Evolutionary conservation across 2,329 filamentous ascomycete genomes (phyloP), one percentile per base, ranked within the genome.

Genomic region (Aspergillus tamarii): DNA sequence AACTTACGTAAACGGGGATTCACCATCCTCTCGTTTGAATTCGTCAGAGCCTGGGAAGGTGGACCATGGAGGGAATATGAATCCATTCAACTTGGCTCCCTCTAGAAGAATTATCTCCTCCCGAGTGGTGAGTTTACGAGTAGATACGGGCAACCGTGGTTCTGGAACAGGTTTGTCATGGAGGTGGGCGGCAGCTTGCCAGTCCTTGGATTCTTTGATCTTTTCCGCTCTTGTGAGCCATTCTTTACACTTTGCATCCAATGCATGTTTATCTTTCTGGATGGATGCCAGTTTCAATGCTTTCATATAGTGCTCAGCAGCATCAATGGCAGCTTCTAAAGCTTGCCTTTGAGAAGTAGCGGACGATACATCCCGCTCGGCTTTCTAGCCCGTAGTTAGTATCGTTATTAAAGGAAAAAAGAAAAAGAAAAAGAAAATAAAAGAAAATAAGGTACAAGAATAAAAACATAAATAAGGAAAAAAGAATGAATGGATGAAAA

Each of bases 31-130:
- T 32, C 84, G 76, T 36, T 83, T 77, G 69, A 97, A 97, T 34
- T 91, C 87, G 5, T 83, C 76, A 0, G 85, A 76, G 4, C 77
- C 74, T 1, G 92, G 90, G 32, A 88, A 82, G 2, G 78, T 78
- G n/a, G 85, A 85, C 95, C 95, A 99, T 0, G 91, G 93, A 12
- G 91, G 93, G 69, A 97, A 98, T 23, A 90, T 84, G 72, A 89
- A 91, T 0, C 91, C 92, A 74, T 97, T 92, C 23, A 99, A 84
- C 61, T 88, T 90, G 5, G 94, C 95, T 4, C 90, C 88, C 72
- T 89, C 88, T 1, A 91, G 82, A 10, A 98, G 78, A 57, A 97
- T 88, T 34, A 91, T 89, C 72, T 93, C 85, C 77, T 97, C 93
- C 19, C 84, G 83, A 5, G 85, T 90, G 2, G 91, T 85, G 16